These are phyloP conservation scores for Thuja plicata DNA, from an alignment of 83 land plant genomes.

Conservation along the genomic window DNA sequence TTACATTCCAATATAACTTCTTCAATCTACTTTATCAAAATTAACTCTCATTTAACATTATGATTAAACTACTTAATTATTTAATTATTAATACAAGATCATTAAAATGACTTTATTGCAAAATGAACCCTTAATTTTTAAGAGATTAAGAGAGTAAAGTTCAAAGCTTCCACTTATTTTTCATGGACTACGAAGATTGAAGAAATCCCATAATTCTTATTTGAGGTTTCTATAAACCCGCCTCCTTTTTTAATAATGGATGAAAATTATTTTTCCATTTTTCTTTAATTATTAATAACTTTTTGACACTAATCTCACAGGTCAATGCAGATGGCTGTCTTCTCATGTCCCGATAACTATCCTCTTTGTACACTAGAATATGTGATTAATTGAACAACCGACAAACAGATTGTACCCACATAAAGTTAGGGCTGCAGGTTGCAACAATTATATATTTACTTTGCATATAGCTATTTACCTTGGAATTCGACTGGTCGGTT, in stretches of 20 bases:
- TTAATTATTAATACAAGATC: too few relatives aligned
- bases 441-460: background rate
- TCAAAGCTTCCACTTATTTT: background rate
- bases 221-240: background rate
- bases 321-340: background rate
- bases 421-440: background rate
- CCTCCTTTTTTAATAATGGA: background rate
- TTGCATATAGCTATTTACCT: constrained; percentile 11
- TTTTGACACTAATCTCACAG: background rate
- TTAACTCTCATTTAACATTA: too few relatives aligned
- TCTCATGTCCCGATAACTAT: background rate
- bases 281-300: background rate
- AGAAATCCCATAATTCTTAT: background rate
- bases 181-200: background rate
- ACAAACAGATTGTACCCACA: background rate
- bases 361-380: background rate
- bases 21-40: too few relatives aligned
- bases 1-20: too few relatives aligned
- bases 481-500: background rate
- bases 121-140: background rate
- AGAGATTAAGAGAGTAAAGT: background rate
- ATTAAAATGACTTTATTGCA: too few relatives aligned
- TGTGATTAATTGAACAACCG: background rate
- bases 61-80: too few relatives aligned
- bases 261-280: background rate